These are phyloP conservation scores for Paraphoma chrysanthemicola DNA, from an alignment of 2,329 filamentous ascomycete genomes.

Conservation along the genomic window DNA sequence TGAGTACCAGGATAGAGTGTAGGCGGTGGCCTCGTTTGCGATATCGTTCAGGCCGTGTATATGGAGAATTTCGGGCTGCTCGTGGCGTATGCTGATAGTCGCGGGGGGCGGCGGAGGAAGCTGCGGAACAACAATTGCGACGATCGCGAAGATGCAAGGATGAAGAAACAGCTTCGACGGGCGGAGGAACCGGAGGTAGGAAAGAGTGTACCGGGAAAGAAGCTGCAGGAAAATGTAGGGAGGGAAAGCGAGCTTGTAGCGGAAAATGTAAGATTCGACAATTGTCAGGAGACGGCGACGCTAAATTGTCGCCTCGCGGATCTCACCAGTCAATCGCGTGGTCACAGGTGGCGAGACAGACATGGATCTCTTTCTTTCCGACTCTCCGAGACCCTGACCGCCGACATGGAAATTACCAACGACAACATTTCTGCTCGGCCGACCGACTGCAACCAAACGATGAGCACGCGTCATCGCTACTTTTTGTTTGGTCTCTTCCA, in stretches of 20 bases:
- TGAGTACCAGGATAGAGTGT: not conserved
- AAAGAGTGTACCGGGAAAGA: constrained; percentile 24
- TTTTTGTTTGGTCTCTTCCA: not conserved
- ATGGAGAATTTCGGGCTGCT: not conserved
- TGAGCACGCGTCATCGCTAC: not conserved
- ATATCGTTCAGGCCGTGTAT: not conserved
- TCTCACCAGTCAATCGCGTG: constrained; percentile 25
- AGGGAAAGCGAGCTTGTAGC: constrained; percentile 1
- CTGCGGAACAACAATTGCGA: not conserved
- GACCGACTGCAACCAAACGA: not conserved
- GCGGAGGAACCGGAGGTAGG: not conserved
- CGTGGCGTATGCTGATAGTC: not conserved
- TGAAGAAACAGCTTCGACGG: not conserved
- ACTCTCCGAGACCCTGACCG: constrained; percentile 15
- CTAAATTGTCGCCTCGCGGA: constrained; percentile 12
- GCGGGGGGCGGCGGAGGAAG: constrained; percentile 1
- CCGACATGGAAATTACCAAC: constrained; percentile 3
- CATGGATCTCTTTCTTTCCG: constrained; percentile 15
- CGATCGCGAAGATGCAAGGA: not conserved
- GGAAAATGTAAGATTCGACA: constrained; percentile 11
- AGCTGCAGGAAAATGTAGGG: not conserved
- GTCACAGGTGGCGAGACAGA: constrained; percentile 26
- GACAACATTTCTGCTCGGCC: constrained; percentile 13
- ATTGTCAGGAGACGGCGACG: constrained; percentile 30
- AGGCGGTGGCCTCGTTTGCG: not conserved